These are phyloP conservation scores for Coemansia sp. DNA, from an alignment of 192 early-diverging fungal genomes.

Conservation along the genomic window DNA sequence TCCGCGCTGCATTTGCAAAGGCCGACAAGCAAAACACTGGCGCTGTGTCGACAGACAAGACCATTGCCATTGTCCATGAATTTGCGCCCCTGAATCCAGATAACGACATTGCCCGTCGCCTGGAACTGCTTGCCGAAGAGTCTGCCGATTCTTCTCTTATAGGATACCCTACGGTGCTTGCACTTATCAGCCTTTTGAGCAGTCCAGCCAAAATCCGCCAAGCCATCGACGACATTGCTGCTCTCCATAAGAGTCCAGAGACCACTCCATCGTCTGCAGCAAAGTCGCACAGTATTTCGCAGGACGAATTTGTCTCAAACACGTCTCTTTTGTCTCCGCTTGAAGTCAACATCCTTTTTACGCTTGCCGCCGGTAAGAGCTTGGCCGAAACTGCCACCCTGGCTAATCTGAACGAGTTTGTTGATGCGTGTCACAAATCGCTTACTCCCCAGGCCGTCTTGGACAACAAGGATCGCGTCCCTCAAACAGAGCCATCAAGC, in stretches of 20 bases:
- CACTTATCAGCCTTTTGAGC: constrained; percentile 48
- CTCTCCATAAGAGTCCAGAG: constrained; percentile 10
- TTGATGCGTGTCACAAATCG: constrained; percentile 29
- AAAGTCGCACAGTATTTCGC: constrained; percentile 1
- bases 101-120: constrained; percentile 23
- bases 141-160: constrained; percentile 28
- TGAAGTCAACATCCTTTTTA: constrained; percentile 51
- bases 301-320: constrained; percentile 13
- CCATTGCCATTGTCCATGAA: constrained; percentile 31
- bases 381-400: constrained; percentile 22
- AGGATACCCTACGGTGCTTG: constrained; percentile 58
- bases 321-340: constrained; percentile 44
- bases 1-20: constrained; percentile 36
- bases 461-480: background rate
- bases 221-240: constrained; percentile 33
- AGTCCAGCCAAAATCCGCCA: constrained; percentile 44
- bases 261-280: background rate
- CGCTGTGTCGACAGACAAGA: constrained; percentile 39
- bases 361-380: constrained; percentile 37
- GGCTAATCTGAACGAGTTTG: constrained; percentile 15
- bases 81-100: constrained; percentile 34
- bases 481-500: background rate
- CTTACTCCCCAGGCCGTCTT: constrained; percentile 24
- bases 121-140: constrained; percentile 39
- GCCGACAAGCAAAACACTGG: constrained; percentile 34